These are phyloP conservation scores for Populus hybrid DNA, from an alignment of 441 rosid genomes.

Conservation along the genomic window DNA sequence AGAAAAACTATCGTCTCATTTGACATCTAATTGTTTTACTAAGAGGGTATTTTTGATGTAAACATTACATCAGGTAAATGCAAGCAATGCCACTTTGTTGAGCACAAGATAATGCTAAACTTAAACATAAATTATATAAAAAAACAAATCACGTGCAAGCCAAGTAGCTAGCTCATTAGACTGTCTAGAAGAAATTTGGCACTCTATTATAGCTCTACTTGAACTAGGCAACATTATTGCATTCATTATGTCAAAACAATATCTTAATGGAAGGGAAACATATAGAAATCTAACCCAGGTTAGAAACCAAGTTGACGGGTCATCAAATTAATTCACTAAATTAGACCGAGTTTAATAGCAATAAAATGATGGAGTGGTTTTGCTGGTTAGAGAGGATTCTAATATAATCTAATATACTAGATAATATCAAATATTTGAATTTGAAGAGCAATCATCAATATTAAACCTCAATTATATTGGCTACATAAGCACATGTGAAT, in stretches of 20 bases:
- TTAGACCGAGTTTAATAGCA: not conserved
- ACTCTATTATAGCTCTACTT: slow-evolving; percentile 1
- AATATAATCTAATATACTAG: slow-evolving; percentile 4
- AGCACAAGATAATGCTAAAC: slow-evolving; percentile 11
- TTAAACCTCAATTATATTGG: not conserved
- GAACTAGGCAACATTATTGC: slow-evolving; percentile 8
- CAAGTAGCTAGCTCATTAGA: slow-evolving; percentile 18
- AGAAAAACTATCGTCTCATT: not conserved
- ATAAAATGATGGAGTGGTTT: not conserved
- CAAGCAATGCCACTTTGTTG: slow-evolving; percentile 21
- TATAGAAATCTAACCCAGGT: not conserved
- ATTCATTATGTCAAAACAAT: not conserved
- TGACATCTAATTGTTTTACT: not conserved
- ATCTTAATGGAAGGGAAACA: not conserved
- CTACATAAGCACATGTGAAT: slow-evolving; percentile 41
- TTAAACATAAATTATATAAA: not conserved
- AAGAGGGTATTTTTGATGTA: slow-evolving; percentile 22
- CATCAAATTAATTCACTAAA: no score
- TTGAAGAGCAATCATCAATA: slow-evolving; percentile 1
- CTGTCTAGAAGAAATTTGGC: slow-evolving; percentile 1
- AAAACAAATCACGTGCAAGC: slow-evolving; percentile 47
- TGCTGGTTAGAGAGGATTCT: not conserved
- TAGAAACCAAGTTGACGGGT: no score
- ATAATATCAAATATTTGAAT: slow-evolving; percentile 19
- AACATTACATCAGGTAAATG: slow-evolving; percentile 38